Conservation (phyloP, 1,284 basidiomycete genomes). For the Bothia castanella region DNA sequence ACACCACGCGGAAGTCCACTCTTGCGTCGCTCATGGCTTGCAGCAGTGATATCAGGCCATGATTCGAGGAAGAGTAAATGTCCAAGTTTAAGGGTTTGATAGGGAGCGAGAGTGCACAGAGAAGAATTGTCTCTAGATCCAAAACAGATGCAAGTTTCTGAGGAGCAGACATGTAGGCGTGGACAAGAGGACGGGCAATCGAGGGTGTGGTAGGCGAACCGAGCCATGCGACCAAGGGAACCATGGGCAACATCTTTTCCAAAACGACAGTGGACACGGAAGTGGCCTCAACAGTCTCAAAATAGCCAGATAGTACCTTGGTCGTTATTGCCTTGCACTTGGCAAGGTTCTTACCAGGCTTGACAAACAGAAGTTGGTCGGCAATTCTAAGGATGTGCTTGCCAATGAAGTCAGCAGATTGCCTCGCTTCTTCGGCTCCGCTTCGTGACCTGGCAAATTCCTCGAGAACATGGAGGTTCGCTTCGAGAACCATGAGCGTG, state of each 20-base stretch:
- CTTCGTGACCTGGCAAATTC: conserved; percentile 10
- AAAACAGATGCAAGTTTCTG: conserved; percentile 15
- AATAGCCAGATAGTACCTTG: conserved; percentile 19
- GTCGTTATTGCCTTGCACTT: conserved; percentile 16
- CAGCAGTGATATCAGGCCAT: conserved; percentile 24
- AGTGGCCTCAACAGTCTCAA: conserved; percentile 13
- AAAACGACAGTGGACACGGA: conserved; percentile 7
- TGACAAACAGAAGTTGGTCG: conserved; percentile 18
- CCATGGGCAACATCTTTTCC: conserved; percentile 12
- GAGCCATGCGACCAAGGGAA: conserved; percentile 19
- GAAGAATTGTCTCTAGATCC: conserved; percentile 33
- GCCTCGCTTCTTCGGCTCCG: conserved; percentile 14
- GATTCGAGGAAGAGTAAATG: conserved; percentile 3
- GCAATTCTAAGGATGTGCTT: conserved; percentile 9
- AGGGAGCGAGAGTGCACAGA: conserved; percentile 24
- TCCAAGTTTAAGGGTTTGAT: conserved; percentile 9
- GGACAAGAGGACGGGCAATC: conserved; percentile 24
- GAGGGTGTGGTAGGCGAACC: conserved; percentile 8
- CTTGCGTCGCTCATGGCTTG: conserved; percentile 18
- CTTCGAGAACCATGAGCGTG: conserved; percentile 36
- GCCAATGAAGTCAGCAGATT: conserved; percentile 23
- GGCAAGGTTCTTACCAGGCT: conserved; percentile 15
- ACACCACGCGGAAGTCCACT: conserved; percentile 21
- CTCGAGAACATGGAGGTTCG: conserved; percentile 41
- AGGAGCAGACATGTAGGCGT: conserved; percentile 31